A percentile compares a stretch with the other conserved stretches of the same genome.
phyloP scores from a whole-genome alignment of 2,329 filamentous ascomycete species.

The Cordyceps farinosa region DNA sequence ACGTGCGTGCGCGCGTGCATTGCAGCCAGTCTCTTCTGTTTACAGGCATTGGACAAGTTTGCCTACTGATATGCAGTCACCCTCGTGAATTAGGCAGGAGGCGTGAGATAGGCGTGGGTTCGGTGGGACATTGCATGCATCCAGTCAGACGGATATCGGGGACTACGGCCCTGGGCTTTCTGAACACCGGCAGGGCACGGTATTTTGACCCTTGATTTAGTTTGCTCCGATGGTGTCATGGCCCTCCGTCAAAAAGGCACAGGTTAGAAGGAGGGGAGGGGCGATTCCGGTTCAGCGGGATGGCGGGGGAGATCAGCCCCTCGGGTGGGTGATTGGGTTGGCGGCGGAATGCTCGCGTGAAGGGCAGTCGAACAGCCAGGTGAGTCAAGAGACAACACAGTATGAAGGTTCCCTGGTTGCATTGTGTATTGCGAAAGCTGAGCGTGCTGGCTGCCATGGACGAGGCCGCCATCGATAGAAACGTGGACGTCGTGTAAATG shows the following conservation, averaged over 20 bases:
- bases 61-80: too few species aligned
- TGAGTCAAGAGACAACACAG: conserved; percentile 9
- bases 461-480: background rate
- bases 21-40: background rate
- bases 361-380: background rate
- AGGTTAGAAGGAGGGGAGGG: background rate
- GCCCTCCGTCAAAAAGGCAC: background rate
- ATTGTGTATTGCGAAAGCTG: background rate
- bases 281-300: background rate
- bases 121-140: too few species aligned
- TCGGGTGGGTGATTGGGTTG: background rate
- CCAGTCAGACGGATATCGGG: too few species aligned
- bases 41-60: too few species aligned
- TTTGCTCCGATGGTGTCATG: background rate
- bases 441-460: background rate
- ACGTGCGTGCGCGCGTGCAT: background rate
- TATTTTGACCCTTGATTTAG: too few species aligned
- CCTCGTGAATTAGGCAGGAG: too few species aligned
- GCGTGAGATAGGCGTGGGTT: too few species aligned
- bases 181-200: too few species aligned
- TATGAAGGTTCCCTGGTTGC: background rate
- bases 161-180: too few species aligned
- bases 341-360: background rate
- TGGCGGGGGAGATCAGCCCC: background rate
- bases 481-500: too few species aligned